Evolutionary conservation across 257 asterid genomes (phyloP).

Genomic region (Hygrophila difformis): DNA sequence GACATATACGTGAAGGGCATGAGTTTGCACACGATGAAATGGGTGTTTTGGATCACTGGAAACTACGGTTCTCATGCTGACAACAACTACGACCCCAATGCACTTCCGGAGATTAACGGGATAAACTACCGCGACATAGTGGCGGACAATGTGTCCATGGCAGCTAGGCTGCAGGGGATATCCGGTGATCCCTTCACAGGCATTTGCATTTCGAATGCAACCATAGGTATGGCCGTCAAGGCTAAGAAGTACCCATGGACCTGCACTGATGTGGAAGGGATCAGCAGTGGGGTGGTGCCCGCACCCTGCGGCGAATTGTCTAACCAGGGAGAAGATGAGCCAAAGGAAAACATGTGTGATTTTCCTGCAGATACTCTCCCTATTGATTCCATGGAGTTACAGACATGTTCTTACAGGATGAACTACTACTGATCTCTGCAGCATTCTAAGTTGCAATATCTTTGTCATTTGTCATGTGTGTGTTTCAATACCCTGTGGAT

Average conservation of each 20-base stretch:
- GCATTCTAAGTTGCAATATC: no score
- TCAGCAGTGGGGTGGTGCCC: conserved; percentile 54
- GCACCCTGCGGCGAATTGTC: conserved; percentile 50
- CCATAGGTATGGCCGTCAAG: conserved; percentile 53
- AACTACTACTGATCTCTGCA: conserved; percentile 16
- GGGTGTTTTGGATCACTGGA: conserved; percentile 89
- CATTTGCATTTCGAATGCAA: conserved; percentile 70
- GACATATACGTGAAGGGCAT: conserved; percentile 66
- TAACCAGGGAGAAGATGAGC: conserved; percentile 33
- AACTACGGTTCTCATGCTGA: conserved; percentile 88
- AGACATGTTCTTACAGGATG: conserved; percentile 38
- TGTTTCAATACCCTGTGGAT: no score
- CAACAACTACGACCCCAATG: conserved; percentile 61
- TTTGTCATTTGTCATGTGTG: no score
- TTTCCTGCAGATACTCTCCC: conserved; percentile 42
- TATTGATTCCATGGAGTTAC: conserved; percentile 38
- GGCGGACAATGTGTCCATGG: conserved; percentile 65
- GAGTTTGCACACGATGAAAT: conserved; percentile 70
- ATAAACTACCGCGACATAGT: conserved; percentile 69
- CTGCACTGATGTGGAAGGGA: conserved; percentile 54
- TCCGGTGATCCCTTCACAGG: conserved; percentile 71
- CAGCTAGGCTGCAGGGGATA: conserved; percentile 68
- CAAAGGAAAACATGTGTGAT: conserved; percentile 45
- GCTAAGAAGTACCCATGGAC: conserved; percentile 75
- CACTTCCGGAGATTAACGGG: conserved; percentile 56